Evolutionary conservation across 257 asterid genomes (phyloP), one percentile per base, ranked within the genome.

Genomic region (Plantago major): DNA sequence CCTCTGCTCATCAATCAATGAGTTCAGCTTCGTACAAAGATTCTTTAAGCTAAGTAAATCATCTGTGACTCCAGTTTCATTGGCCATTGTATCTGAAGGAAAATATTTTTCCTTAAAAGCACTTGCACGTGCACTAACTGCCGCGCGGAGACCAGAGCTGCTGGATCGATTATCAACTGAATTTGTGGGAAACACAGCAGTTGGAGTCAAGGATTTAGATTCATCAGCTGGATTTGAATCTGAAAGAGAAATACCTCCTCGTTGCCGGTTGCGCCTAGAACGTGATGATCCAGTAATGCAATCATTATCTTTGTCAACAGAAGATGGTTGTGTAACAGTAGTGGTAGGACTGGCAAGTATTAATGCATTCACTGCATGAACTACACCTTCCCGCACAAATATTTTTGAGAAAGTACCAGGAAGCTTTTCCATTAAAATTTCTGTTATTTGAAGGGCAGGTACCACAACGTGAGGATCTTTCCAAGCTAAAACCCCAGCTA

Each of bases 401-500:
- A 93, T 83, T 85, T 86, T 84, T 49, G 96, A 69, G 71, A 93
- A 89, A 46, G 78, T 79, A 68, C 73, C 87, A n/a, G 99, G 99
- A 62, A 89, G 96, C 74, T 87, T 93, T 77, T 87, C 92, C 99
- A 93, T 89, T 73, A 87, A 76, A 58, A 93, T 93, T 75, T 87
- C 99, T 26, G 97, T 86, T 66, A 89, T 81, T 64, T 87, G 97
- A 72, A 93, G 96, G 51, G 99, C 91, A n/a, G 97, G 97, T 28
- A 89, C 82, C 81, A 93, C 76, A 63, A 85, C 97, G 64, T 84
- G 97, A 26, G 95, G 97, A 80, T 93, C 99, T 83, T 93, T 92
- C 96, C 94, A 92, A 47, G 99, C 99, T 73, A 92, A 76, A 60
- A 92, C 93, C 67, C 97, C 99, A 67, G 97, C 95, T 72, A 91